Percentiles rank a stretch among this genome's conserved stretches.
phyloP scores from a whole-genome alignment of 495 filamentous ascomycete species.

The Apiosordaria backusii region DNA sequence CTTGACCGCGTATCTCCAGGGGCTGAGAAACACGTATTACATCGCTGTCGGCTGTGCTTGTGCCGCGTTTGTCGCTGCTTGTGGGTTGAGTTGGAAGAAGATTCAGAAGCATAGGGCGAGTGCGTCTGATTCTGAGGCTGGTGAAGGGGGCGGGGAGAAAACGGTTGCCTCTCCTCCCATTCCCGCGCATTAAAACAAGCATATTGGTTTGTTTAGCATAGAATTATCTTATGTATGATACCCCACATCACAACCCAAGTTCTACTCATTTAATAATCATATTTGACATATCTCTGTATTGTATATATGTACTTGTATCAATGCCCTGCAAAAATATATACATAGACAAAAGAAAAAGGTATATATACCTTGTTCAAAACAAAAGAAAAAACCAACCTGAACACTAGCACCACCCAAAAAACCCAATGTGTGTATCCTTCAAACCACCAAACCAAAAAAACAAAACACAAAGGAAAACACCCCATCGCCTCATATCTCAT shows the following conservation, averaged over 20 bases:
- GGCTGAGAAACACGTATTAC: conserved; percentile 43
- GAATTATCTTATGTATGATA: not conserved
- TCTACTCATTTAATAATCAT: not conserved
- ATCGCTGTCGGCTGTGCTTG: conserved; percentile 42
- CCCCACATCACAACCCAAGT: not conserved
- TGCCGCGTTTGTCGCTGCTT: conserved; percentile 37
- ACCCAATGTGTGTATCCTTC: not conserved
- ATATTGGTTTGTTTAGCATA: not conserved
- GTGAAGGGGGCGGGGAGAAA: not conserved
- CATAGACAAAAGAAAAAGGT: not conserved
- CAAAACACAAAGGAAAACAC: not conserved
- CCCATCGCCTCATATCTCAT: not conserved
- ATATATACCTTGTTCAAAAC: not conserved
- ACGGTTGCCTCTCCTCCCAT: not conserved
- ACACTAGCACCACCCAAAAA: not conserved
- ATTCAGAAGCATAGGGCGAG: conserved; percentile 34
- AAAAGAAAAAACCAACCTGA: not conserved
- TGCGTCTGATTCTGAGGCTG: not conserved
- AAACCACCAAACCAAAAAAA: not conserved
- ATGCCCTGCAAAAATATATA: not conserved
- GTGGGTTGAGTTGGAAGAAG: conserved; percentile 46
- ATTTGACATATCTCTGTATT: not conserved
- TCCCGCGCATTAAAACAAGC: not conserved
- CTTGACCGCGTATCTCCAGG: conserved; percentile 43
- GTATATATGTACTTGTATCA: not conserved